Evolutionary conservation across 257 asterid genomes (phyloP).

Genomic region (Nicotiana noctiflora): DNA sequence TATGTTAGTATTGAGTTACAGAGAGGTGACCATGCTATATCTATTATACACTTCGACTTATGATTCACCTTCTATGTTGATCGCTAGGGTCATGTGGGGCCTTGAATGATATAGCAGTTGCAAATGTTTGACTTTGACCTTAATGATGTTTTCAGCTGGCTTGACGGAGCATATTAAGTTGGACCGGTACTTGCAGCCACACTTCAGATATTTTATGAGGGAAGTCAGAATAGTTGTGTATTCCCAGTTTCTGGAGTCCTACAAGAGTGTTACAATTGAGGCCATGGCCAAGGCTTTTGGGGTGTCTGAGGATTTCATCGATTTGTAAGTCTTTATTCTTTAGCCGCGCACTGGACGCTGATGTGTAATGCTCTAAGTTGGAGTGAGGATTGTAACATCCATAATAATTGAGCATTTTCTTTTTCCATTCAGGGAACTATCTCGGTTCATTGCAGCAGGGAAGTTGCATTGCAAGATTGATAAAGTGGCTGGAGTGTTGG

Average conservation of each 20-base stretch:
- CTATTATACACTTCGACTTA: neutral
- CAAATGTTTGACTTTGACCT: neutral
- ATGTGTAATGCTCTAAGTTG: neutral
- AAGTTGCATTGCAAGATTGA: conserved; percentile 81
- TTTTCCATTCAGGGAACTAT: conserved; percentile 50
- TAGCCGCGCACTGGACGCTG: neutral
- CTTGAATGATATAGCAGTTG: neutral
- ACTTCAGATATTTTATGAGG: conserved; percentile 75
- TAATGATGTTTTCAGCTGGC: conserved; percentile 49
- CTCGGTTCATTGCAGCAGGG: conserved; percentile 78
- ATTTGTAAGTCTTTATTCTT: conserved; percentile 37
- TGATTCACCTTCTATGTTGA: neutral
- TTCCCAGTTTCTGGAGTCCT: conserved; percentile 81
- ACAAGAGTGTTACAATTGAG: conserved; percentile 74
- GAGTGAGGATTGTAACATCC: neutral
- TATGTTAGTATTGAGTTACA: neutral
- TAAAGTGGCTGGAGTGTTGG: conserved; percentile 79
- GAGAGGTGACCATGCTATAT: neutral
- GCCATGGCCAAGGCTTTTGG: conserved; percentile 86
- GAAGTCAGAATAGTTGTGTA: conserved; percentile 71
- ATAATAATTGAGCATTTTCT: neutral
- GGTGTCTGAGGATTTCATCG: conserved; percentile 67
- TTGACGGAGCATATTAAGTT: conserved; percentile 59
- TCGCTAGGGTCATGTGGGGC: neutral
- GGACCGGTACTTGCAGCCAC: conserved; percentile 69